Percentiles rank a stretch among this genome's conserved stretches.
These are phyloP conservation scores for Aspergillus vadensis DNA, from an alignment of 2,329 filamentous ascomycete genomes.

Conservation along the genomic window DNA sequence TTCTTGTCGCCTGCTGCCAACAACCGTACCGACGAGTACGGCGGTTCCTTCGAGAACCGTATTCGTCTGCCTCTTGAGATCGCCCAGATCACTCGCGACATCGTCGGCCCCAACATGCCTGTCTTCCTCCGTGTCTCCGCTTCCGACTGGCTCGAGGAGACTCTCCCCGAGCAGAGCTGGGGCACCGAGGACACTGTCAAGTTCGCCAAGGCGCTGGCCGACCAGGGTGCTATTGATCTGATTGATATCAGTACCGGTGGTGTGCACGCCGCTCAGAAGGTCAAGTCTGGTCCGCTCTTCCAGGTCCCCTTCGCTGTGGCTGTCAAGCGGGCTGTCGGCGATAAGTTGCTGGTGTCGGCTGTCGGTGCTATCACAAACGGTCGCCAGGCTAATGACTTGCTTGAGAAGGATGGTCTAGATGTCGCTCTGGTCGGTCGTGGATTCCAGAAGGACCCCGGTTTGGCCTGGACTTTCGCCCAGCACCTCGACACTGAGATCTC, in stretches of 20 bases:
- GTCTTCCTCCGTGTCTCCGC: constrained; percentile 73
- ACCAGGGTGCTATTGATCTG: constrained; percentile 70
- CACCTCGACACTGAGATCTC: constrained; percentile 70
- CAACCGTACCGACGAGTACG: constrained; percentile 61
- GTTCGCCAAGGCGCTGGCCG: constrained; percentile 68
- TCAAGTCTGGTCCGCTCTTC: constrained; percentile 61
- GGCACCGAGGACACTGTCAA: constrained; percentile 63
- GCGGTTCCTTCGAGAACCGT: constrained; percentile 63
- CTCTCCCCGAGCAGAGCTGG: constrained; percentile 64
- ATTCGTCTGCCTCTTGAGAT: constrained; percentile 68
- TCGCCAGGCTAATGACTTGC: constrained; percentile 65
- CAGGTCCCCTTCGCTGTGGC: constrained; percentile 72
- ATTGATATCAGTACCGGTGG: constrained; percentile 81
- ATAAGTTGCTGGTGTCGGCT: constrained; percentile 67
- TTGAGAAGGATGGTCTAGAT: constrained; percentile 60
- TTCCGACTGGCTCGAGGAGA: constrained; percentile 72
- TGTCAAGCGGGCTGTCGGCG: constrained; percentile 74
- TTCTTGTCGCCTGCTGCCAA: constrained; percentile 74
- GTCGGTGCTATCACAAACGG: constrained; percentile 75
- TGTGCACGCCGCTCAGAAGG: constrained; percentile 56
- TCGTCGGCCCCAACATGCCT: constrained; percentile 68
- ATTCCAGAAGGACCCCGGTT: constrained; percentile 79
- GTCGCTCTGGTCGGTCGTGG: constrained; percentile 72
- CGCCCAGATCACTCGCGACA: constrained; percentile 61
- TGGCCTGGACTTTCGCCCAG: constrained; percentile 72